Percentiles rank a stretch among this genome's conserved stretches.
Evolutionary conservation across 2,329 filamentous ascomycete species (phyloP).

Genomic region (Fusarium clavum): DNA sequence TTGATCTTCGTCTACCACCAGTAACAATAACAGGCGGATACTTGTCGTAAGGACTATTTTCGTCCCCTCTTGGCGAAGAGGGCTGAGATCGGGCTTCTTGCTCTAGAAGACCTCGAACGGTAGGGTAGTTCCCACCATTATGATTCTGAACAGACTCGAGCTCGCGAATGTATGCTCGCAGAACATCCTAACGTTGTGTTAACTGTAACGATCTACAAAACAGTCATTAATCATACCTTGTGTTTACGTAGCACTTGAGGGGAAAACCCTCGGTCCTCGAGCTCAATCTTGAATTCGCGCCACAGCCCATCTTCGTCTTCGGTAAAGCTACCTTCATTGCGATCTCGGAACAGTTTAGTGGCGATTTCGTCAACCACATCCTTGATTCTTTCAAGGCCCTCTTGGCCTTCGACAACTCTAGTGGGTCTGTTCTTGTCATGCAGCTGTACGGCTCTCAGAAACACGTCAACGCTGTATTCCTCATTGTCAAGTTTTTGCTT

Average conservation of each 20-base stretch:
- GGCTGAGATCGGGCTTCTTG: constrained; percentile 51
- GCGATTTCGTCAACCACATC: constrained; percentile 71
- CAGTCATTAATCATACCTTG: constrained; percentile 59
- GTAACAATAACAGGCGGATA: constrained; percentile 55
- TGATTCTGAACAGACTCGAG: constrained; percentile 63
- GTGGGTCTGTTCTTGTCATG: constrained; percentile 56
- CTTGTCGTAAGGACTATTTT: constrained; percentile 55
- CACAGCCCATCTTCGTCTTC: constrained; percentile 66
- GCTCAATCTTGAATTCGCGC: constrained; percentile 68
- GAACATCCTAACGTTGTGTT: constrained; percentile 60
- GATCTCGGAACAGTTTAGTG: constrained; percentile 59
- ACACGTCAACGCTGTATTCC: constrained; percentile 64
- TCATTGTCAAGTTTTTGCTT: constrained; percentile 62
- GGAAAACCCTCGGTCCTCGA: constrained; percentile 69
- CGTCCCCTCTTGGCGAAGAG: constrained; percentile 53
- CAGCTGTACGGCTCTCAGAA: constrained; percentile 68
- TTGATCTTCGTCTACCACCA: constrained; percentile 52
- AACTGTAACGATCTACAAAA: constrained; percentile 29
- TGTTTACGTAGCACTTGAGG: constrained; percentile 65
- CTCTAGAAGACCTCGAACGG: constrained; percentile 66
- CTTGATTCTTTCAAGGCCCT: constrained; percentile 65
- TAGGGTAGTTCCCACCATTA: constrained; percentile 59
- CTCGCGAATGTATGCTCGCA: constrained; percentile 71
- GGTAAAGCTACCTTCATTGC: constrained; percentile 52
- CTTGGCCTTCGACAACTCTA: constrained; percentile 51